Conservation (phyloP, 331 rosid species). For the Malus hybrid region DNA sequence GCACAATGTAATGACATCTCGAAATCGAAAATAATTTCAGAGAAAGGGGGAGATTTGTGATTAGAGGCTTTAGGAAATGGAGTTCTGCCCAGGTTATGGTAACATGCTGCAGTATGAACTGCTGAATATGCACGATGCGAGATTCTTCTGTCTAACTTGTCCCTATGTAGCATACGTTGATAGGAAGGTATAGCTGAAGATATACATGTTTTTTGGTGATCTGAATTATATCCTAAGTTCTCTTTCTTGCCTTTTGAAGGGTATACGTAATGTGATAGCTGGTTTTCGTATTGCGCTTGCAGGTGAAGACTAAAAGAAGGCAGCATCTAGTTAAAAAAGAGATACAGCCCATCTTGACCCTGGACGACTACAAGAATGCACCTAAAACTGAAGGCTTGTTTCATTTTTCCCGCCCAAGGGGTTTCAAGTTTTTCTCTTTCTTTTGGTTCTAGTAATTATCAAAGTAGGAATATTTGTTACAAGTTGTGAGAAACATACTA, state of each 20-base stretch:
- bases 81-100: no score
- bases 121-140: no score
- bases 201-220: not conserved
- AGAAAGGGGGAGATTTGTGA: no score
- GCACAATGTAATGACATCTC: no score
- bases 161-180: no score
- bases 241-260: not conserved
- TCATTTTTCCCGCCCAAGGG: not conserved
- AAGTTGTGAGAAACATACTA: not conserved
- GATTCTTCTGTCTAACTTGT: no score
- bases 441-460: not conserved
- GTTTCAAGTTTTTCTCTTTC: not conserved
- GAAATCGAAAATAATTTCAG: no score
- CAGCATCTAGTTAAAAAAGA: conserved; percentile 48
- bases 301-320: conserved; percentile 62
- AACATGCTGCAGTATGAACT: no score
- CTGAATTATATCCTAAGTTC: not conserved
- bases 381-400: conserved; percentile 49
- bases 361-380: conserved; percentile 48
- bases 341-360: conserved; percentile 46
- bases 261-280: not conserved
- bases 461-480: not conserved
- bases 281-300: conserved; percentile 5
- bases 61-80: no score
- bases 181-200: not conserved